Conservation (phyloP, 2,329 filamentous ascomycete genomes). For the Cryphonectria japonica region DNA sequence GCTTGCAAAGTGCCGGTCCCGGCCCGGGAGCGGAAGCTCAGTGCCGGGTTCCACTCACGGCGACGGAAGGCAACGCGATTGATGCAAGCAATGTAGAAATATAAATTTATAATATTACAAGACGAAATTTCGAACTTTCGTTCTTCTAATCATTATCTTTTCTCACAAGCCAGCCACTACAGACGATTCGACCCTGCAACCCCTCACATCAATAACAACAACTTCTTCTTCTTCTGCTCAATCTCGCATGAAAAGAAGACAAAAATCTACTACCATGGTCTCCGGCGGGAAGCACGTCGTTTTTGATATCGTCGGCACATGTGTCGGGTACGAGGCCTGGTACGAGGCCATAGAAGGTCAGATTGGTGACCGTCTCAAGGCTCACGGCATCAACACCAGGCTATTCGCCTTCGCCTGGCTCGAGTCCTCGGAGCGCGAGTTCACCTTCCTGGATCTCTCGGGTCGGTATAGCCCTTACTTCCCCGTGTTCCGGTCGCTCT, state of each 20-base stretch:
- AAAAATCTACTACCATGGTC: conserved; percentile 16
- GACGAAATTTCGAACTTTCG: not conserved
- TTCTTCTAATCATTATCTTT: not conserved
- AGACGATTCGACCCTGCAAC: too few relatives aligned
- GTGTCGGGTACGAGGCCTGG: conserved; percentile 50
- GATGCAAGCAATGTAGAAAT: not conserved
- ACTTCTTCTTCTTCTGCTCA: too few relatives aligned
- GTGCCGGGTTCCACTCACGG: not conserved
- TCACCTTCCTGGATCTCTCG: conserved; percentile 51
- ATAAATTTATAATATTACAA: not conserved
- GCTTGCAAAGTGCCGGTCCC: conserved; percentile 1
- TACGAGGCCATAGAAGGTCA: conserved; percentile 45
- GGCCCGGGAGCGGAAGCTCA: conserved; percentile 5
- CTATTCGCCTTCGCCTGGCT: conserved; percentile 53
- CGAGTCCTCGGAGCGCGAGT: conserved; percentile 52
- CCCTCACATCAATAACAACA: too few relatives aligned
- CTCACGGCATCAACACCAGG: conserved; percentile 44
- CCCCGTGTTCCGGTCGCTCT: conserved; percentile 47
- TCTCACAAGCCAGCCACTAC: not conserved
- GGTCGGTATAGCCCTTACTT: conserved; percentile 48
- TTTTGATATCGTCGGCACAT: conserved; percentile 58
- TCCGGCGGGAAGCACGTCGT: conserved; percentile 47
- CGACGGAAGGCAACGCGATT: not conserved
- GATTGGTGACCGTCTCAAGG: conserved; percentile 46
- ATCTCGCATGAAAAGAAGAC: not conserved